Evolutionary conservation across 2,329 filamentous ascomycete species (phyloP).

Genomic region (Stagonosporopsis tanaceti): DNA sequence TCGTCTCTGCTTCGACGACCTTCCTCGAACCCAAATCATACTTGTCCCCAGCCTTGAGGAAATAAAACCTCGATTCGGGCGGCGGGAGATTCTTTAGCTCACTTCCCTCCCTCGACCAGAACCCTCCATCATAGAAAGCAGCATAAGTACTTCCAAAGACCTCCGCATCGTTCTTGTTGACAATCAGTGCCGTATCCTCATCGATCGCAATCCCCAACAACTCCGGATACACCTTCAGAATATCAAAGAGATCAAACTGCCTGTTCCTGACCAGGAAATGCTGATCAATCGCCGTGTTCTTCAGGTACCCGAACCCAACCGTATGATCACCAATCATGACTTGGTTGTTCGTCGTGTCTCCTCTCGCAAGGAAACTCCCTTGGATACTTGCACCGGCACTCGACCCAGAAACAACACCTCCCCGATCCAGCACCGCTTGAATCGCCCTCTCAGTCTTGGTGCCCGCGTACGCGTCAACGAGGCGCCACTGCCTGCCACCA

Average conservation of each 20-base stretch:
- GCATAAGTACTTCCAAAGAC: conserved; percentile 39
- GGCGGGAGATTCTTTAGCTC: conserved; percentile 25
- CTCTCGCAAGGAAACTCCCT: conserved; percentile 32
- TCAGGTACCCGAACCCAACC: conserved; percentile 38
- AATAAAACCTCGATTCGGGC: conserved; percentile 31
- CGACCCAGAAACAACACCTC: conserved; percentile 34
- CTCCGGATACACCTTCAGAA: conserved; percentile 29
- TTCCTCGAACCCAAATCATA: conserved; percentile 30
- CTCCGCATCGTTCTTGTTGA: conserved; percentile 32
- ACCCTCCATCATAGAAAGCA: conserved; percentile 35
- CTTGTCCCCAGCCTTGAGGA: conserved; percentile 29
- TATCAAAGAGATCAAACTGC: conserved; percentile 39
- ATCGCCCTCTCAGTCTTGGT: conserved; percentile 35
- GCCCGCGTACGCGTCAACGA: conserved; percentile 36
- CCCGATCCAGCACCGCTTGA: conserved; percentile 28
- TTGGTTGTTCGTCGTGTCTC: conserved; percentile 34
- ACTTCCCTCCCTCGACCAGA: conserved; percentile 38
- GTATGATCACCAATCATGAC: conserved; percentile 33
- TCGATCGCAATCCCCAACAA: conserved; percentile 35
- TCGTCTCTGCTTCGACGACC: conserved; percentile 14
- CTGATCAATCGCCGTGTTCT: conserved; percentile 37
- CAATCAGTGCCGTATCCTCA: conserved; percentile 36
- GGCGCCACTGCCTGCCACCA: conserved; percentile 35
- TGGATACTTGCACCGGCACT: conserved; percentile 36
- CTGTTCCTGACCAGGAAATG: conserved; percentile 36